Conservation (phyloP, 2,329 filamentous ascomycete species). For the Clonostachys sp. region DNA sequence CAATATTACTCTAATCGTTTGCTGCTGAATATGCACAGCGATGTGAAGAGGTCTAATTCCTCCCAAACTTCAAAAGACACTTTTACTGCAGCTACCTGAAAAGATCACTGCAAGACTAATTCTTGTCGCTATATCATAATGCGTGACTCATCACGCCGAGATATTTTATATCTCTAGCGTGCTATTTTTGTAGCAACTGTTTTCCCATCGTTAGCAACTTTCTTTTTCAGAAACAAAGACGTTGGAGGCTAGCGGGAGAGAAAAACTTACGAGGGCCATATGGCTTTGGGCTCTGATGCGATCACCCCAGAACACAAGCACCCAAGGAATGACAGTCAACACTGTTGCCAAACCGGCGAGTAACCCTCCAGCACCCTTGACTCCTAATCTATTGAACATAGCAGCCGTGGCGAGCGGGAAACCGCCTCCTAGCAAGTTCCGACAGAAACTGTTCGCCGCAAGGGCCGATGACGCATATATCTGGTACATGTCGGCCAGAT, state of each 20-base stretch:
- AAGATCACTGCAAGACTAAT: too few species aligned
- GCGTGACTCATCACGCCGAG: too few species aligned
- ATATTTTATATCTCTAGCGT: too few species aligned
- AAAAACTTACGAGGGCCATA: constrained; percentile 34
- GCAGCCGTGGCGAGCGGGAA: constrained; percentile 74
- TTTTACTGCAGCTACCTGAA: too few species aligned
- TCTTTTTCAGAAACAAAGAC: background rate
- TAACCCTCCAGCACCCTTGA: constrained; percentile 66
- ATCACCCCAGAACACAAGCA: constrained; percentile 74
- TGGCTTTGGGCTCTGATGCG: constrained; percentile 71
- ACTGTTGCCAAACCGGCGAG: constrained; percentile 67
- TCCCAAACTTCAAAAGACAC: too few species aligned
- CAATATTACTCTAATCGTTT: too few species aligned
- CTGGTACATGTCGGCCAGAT: constrained; percentile 84
- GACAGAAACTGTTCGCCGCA: constrained; percentile 80
- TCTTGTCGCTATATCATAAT: too few species aligned
- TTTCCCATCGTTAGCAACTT: background rate
- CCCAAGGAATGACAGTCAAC: constrained; percentile 82
- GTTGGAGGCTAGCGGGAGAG: too few species aligned
- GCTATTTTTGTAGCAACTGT: constrained; percentile 1
- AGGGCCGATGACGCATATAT: constrained; percentile 80
- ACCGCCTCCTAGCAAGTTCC: constrained; percentile 75
- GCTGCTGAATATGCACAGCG: too few species aligned
- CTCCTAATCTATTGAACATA: constrained; percentile 70
- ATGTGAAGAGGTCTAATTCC: too few species aligned